A percentile compares a stretch with the other conserved stretches of the same genome.
Evolutionary conservation across 1,284 basidiomycete genomes (phyloP).

Genomic region (Heterobasidion irregulare): DNA sequence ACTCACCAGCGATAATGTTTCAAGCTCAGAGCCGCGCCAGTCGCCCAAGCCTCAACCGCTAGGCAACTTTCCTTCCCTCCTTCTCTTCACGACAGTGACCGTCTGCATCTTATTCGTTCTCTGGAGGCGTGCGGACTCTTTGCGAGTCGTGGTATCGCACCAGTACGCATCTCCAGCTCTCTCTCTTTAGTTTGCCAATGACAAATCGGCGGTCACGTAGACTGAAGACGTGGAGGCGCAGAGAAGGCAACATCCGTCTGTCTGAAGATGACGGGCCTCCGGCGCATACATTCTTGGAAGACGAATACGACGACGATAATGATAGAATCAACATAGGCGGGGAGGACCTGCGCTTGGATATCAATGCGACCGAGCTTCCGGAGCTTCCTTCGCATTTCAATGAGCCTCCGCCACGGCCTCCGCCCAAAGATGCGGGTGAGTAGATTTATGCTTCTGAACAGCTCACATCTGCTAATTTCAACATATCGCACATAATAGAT

Average conservation of each 20-base stretch:
- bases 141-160: slow-evolving; percentile 57
- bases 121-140: slow-evolving; percentile 51
- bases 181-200: neutral
- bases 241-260: slow-evolving; percentile 56
- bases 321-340: slow-evolving; percentile 6
- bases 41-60: slow-evolving; percentile 61
- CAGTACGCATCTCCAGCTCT: slow-evolving; percentile 33
- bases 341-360: neutral
- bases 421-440: neutral
- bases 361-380: neutral
- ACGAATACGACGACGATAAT: slow-evolving; percentile 47
- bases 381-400: neutral
- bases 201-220: slow-evolving; percentile 22
- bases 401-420: neutral
- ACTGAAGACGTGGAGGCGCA: slow-evolving; percentile 45
- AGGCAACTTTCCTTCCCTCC: slow-evolving; percentile 42
- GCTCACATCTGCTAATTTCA: too few species aligned
- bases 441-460: too few species aligned
- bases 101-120: slow-evolving; percentile 54
- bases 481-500: too few species aligned
- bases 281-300: slow-evolving; percentile 53
- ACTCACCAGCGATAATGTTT: neutral
- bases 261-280: slow-evolving; percentile 69
- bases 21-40: slow-evolving; percentile 44
- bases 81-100: slow-evolving; percentile 54